These are phyloP conservation scores for Morella rubra DNA, from an alignment of 306 rosid species.

Conservation along the genomic window DNA sequence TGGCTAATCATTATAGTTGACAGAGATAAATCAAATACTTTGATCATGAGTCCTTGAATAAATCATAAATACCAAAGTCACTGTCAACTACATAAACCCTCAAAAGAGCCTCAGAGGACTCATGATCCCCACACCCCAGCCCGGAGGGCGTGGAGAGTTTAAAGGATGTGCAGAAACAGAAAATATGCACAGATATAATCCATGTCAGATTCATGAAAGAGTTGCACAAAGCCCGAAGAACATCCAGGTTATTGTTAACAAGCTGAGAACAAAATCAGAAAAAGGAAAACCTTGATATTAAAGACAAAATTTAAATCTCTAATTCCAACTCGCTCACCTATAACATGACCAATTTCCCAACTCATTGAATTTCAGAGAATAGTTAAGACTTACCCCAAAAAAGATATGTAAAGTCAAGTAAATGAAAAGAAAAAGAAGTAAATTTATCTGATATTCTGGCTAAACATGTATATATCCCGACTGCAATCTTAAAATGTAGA, in stretches of 20 bases:
- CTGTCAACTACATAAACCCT: neutral
- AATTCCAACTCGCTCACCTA: neutral
- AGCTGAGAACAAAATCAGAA: neutral
- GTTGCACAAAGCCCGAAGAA: neutral
- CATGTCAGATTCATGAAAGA: neutral
- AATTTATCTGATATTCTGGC: neutral
- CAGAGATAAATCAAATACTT: constrained; percentile 5
- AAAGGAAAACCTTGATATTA: neutral
- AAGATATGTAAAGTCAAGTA: neutral
- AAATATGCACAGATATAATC: neutral
- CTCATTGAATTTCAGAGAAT: neutral
- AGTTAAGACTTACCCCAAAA: neutral
- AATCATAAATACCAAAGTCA: constrained; percentile 4
- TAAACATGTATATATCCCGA: no score
- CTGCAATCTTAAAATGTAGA: no score
- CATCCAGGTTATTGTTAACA: neutral
- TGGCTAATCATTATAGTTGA: constrained; percentile 15
- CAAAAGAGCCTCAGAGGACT: neutral
- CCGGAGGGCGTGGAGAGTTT: no score
- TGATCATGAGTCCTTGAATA: neutral
- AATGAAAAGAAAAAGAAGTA: neutral
- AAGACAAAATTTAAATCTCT: neutral
- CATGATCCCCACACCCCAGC: neutral
- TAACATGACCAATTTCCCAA: neutral
- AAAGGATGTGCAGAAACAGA: neutral